These are phyloP conservation scores for Perilla frutescens DNA, from an alignment of 257 asterid species.

Conservation along the genomic window DNA sequence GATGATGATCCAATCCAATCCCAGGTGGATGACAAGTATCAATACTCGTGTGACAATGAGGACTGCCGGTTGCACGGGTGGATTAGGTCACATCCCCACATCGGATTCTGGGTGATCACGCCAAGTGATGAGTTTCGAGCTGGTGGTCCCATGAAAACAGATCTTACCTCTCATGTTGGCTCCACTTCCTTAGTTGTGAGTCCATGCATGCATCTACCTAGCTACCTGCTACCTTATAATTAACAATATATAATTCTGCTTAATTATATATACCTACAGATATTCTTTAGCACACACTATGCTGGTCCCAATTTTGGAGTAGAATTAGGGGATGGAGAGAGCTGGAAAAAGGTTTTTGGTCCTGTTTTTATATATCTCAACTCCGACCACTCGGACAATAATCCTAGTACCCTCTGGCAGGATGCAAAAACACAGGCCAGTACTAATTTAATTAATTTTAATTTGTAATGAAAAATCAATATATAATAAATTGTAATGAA, in stretches of 20 bases:
- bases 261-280: slow-evolving; percentile 34
- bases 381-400: slow-evolving; percentile 39
- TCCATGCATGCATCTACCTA: too few species aligned
- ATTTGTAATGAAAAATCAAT: too few species aligned
- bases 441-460: too few species aligned
- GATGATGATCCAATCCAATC: too few species aligned
- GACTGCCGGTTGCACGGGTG: slow-evolving; percentile 68
- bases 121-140: slow-evolving; percentile 70
- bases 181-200: slow-evolving; percentile 61
- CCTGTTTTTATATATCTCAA: slow-evolving; percentile 59
- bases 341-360: slow-evolving; percentile 58
- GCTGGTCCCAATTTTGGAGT: slow-evolving; percentile 49
- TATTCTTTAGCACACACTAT: slow-evolving; percentile 60
- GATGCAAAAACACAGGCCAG: slow-evolving; percentile 61
- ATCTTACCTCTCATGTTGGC: slow-evolving; percentile 67
- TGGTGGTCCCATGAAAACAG: slow-evolving; percentile 64
- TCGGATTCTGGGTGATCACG: slow-evolving; percentile 74
- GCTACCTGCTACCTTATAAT: too few species aligned
- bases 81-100: slow-evolving; percentile 44
- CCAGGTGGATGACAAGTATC: slow-evolving; percentile 73
- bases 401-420: slow-evolving; percentile 49
- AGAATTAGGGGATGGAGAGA: slow-evolving; percentile 46
- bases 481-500: too few species aligned
- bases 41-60: slow-evolving; percentile 53
- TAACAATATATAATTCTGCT: too few species aligned